Conservation (phyloP, 1,284 basidiomycete species). For the Puccinia coronata region DNA sequence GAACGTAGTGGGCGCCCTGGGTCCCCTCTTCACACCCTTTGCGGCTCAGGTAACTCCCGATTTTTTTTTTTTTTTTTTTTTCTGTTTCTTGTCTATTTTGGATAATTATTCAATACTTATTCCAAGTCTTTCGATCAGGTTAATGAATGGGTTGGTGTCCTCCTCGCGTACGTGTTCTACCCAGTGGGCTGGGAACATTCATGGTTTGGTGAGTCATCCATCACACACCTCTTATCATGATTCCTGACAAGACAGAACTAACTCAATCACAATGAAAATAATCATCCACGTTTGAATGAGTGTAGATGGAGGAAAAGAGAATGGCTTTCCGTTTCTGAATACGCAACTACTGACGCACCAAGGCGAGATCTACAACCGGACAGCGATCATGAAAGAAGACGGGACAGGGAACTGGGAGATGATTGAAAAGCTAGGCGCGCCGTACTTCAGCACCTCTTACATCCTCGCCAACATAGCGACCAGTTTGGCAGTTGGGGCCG, state of each 20-base stretch:
- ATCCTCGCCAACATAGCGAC: slow-evolving; percentile 40
- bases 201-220: slow-evolving; percentile 49
- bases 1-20: slow-evolving; percentile 37
- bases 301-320: slow-evolving; percentile 33
- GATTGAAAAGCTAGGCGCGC: slow-evolving; percentile 38
- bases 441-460: slow-evolving; percentile 35
- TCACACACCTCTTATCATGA: neutral
- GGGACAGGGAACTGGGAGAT: slow-evolving; percentile 33
- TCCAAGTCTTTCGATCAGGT: slow-evolving; percentile 17
- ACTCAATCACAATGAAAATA: no score
- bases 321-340: slow-evolving; percentile 39
- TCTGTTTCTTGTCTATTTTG: neutral
- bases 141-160: slow-evolving; percentile 47
- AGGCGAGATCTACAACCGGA: slow-evolving; percentile 29
- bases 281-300: neutral
- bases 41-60: slow-evolving; percentile 28
- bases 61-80: neutral
- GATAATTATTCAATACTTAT: neutral
- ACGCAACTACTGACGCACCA: slow-evolving; percentile 32
- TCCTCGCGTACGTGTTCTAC: slow-evolving; percentile 40
- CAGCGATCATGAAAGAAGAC: slow-evolving; percentile 42
- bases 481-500: slow-evolving; percentile 46
- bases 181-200: slow-evolving; percentile 35
- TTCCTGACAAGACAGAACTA: neutral
- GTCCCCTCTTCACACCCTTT: slow-evolving; percentile 42